A percentile compares a stretch with the other conserved stretches of the same genome.
phyloP scores from a whole-genome alignment of 768 basidiomycete species.

The Serpula lacrymans region DNA sequence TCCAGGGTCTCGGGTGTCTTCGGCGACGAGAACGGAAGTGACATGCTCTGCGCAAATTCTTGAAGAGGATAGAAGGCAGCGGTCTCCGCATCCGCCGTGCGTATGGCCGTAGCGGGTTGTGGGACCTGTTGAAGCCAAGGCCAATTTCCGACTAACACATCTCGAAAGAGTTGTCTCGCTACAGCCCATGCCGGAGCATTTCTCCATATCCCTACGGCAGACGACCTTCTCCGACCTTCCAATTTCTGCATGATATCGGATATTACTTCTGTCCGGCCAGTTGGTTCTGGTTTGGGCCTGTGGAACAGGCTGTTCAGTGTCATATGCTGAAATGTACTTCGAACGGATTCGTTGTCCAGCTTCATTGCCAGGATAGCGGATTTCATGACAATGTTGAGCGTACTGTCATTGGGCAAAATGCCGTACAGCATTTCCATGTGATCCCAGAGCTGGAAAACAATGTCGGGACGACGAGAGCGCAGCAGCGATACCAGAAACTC shows the following conservation, averaged over 20 bases:
- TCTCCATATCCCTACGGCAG: conserved; percentile 43
- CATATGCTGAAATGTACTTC: conserved; percentile 43
- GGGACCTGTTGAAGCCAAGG: conserved; percentile 33
- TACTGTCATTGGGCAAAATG: conserved; percentile 48
- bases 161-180: conserved; percentile 50
- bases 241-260: conserved; percentile 25
- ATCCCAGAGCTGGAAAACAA: conserved; percentile 68
- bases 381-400: conserved; percentile 60
- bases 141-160: conserved; percentile 57
- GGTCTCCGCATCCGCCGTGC: conserved; percentile 15
- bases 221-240: conserved; percentile 20
- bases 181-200: conserved; percentile 42
- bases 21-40: not conserved
- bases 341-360: conserved; percentile 48
- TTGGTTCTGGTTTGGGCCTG: conserved; percentile 8
- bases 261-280: conserved; percentile 23
- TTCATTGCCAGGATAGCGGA: conserved; percentile 52
- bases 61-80: conserved; percentile 21
- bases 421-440: conserved; percentile 56
- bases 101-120: conserved; percentile 37
- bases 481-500: conserved; percentile 47
- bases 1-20: conserved; percentile 1
- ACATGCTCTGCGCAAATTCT: conserved; percentile 28
- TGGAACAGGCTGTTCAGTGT: conserved; percentile 35
- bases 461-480: conserved; percentile 54